phyloP scores from a whole-genome alignment of 2,329 filamentous ascomycete genomes.

The Colletotrichum falcatum region DNA sequence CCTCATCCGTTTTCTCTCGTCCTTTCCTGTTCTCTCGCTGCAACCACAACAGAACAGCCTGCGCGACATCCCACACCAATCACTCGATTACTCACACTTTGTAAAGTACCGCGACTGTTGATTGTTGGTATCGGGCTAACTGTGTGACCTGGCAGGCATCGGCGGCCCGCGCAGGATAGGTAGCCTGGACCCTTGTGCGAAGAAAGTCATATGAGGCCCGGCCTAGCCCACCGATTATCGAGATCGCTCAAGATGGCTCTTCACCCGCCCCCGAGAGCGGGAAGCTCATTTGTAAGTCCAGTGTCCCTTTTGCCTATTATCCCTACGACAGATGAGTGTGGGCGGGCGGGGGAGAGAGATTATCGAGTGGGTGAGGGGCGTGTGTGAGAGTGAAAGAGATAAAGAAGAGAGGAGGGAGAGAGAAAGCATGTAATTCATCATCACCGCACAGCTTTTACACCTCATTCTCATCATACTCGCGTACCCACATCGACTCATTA shows the following conservation, averaged over 20 bases:
- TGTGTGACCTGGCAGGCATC: not conserved
- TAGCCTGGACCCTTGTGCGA: not conserved
- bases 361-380: not conserved
- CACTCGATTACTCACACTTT: not conserved
- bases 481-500: conserved; percentile 10
- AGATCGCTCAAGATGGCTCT: conserved; percentile 57
- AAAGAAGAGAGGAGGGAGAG: no score
- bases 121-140: not conserved
- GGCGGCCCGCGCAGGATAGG: not conserved
- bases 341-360: not conserved
- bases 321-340: not conserved
- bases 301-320: no score
- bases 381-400: not conserved
- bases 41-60: not conserved
- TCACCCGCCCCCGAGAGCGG: conserved; percentile 53
- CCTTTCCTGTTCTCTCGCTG: not conserved
- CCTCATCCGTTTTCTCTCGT: not conserved
- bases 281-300: conserved; percentile 63
- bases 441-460: not conserved
- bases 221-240: conserved; percentile 25
- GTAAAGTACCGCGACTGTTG: not conserved
- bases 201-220: conserved; percentile 28
- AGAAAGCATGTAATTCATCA: no score
- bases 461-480: not conserved
- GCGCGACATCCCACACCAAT: not conserved